phyloP scores from a whole-genome alignment of 768 basidiomycete species.

The Auricularia auricula-judae region DNA sequence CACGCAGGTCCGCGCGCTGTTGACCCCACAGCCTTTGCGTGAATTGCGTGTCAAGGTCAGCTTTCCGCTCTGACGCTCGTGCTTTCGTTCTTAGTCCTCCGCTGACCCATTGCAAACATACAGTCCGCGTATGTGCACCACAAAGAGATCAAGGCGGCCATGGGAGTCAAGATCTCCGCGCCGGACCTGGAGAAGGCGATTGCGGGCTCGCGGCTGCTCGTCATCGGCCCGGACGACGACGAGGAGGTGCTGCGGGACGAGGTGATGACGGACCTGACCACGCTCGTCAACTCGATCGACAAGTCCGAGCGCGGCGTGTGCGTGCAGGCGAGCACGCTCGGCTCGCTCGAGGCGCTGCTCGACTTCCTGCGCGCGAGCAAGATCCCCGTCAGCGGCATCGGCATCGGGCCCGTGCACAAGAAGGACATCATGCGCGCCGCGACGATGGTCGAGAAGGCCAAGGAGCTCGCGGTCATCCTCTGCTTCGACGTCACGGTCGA shows the following conservation, averaged over 20 bases:
- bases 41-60: slow-evolving; percentile 89
- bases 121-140: slow-evolving; percentile 95
- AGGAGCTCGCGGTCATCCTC: slow-evolving; percentile 88
- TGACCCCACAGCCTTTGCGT: slow-evolving; percentile 92
- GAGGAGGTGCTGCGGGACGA: slow-evolving; percentile 92
- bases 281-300: slow-evolving; percentile 80
- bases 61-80: slow-evolving; percentile 4
- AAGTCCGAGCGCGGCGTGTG: slow-evolving; percentile 95
- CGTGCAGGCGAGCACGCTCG: slow-evolving; percentile 94
- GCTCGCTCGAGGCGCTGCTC: slow-evolving; percentile 90
- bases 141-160: slow-evolving; percentile 92
- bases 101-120: not conserved
- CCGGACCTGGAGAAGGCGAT: slow-evolving; percentile 97
- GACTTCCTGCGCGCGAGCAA: slow-evolving; percentile 93
- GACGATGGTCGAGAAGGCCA: slow-evolving; percentile 92
- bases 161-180: slow-evolving; percentile 91
- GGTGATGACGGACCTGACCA: slow-evolving; percentile 91
- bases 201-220: slow-evolving; percentile 88
- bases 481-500: slow-evolving; percentile 95
- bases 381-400: slow-evolving; percentile 95
- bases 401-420: slow-evolving; percentile 95
- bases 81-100: not conserved
- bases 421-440: slow-evolving; percentile 87
- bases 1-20: slow-evolving; percentile 83
- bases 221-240: slow-evolving; percentile 90